These are phyloP conservation scores for Leersia perrieri DNA, from an alignment of 176 grass and related monocot species.

Conservation along the genomic window DNA sequence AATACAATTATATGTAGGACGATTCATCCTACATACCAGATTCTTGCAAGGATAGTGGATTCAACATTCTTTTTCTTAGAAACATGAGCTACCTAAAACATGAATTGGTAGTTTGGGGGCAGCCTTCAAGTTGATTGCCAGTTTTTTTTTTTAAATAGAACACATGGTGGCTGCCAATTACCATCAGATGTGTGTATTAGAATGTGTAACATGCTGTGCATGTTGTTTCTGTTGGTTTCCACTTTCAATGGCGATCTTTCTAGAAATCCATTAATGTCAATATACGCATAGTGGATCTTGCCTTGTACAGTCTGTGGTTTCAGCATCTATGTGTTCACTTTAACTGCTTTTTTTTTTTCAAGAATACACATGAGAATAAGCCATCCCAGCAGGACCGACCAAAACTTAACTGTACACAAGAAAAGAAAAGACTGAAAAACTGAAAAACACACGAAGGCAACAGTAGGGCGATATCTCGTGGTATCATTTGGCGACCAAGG, in stretches of 20 bases:
- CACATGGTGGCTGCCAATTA: not conserved
- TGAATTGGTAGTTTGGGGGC: no score
- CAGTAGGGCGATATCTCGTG: no score
- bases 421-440: no score
- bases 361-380: no score
- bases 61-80: no score
- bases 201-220: not conserved
- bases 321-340: not conserved
- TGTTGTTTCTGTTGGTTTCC: not conserved
- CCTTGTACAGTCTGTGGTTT: not conserved
- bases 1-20: not conserved
- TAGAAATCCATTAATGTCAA: not conserved
- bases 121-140: no score
- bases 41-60: constrained; percentile 23
- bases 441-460: no score
- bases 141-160: not conserved
- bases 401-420: no score
- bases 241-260: not conserved
- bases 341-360: not conserved
- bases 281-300: not conserved
- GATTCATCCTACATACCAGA: constrained; percentile 9
- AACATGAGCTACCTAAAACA: no score
- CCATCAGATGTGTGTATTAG: not conserved
- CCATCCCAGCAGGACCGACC: no score
- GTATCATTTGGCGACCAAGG: no score